phyloP scores from a whole-genome alignment of 2,329 filamentous ascomycete genomes.

The Monosporascus sp. region DNA sequence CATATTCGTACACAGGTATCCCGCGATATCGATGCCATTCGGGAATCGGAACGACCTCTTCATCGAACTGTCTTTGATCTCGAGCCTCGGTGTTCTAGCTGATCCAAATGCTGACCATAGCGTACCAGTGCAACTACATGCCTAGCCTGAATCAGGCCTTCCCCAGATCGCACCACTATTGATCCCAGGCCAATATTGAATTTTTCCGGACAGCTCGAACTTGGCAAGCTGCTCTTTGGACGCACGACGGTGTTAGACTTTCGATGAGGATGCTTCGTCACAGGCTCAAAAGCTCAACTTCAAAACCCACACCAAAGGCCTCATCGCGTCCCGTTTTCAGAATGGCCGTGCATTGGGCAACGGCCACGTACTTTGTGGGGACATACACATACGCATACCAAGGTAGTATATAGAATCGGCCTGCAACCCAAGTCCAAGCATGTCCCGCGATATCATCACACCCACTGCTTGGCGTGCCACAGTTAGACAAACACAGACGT shows the following conservation, averaged over 20 bases:
- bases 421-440: background rate
- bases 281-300: too few species aligned
- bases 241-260: too few species aligned
- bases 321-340: too few species aligned
- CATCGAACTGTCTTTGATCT: background rate
- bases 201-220: too few species aligned
- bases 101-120: background rate
- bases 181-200: too few species aligned
- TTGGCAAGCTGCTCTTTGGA: too few species aligned
- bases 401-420: background rate
- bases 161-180: too few species aligned
- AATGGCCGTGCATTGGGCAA: background rate
- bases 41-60: background rate
- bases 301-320: too few species aligned
- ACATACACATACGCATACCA: background rate
- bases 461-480: background rate
- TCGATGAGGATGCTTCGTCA: too few species aligned
- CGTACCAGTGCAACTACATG: background rate
- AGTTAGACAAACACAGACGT: background rate
- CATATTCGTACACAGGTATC: background rate
- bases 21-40: background rate
- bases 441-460: background rate
- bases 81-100: background rate
- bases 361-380: background rate
- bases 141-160: too few species aligned